Evolutionary conservation across 2,329 filamentous ascomycete genomes (phyloP).

Genomic region (Xylaria sp.): DNA sequence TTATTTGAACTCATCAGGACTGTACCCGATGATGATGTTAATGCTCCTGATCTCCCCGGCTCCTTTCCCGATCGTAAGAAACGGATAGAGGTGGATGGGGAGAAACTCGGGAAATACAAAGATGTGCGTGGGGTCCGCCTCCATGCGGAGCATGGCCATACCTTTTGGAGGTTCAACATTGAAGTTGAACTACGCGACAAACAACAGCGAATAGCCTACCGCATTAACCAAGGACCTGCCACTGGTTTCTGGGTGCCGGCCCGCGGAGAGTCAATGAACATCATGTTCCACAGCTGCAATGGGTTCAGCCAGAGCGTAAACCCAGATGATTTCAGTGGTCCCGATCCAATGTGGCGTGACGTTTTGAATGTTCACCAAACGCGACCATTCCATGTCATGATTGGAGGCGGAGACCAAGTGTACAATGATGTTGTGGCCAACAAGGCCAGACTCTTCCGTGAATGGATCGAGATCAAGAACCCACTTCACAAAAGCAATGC

Average conservation of each 20-base stretch:
- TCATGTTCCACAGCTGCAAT: slow-evolving; percentile 99
- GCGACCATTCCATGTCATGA: slow-evolving; percentile 96
- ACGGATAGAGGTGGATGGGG: slow-evolving; percentile 73
- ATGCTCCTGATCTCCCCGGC: slow-evolving; percentile 59
- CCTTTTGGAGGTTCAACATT: slow-evolving; percentile 97
- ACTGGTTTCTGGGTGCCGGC: slow-evolving; percentile 95
- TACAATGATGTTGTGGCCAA: slow-evolving; percentile 89
- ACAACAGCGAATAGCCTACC: slow-evolving; percentile 91
- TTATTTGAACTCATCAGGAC: slow-evolving; percentile 78
- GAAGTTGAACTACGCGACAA: slow-evolving; percentile 84
- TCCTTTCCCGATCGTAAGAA: slow-evolving; percentile 65
- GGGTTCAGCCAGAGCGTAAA: slow-evolving; percentile 88
- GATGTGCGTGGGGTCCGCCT: slow-evolving; percentile 85
- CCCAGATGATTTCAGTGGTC: slow-evolving; percentile 83
- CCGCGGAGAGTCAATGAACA: slow-evolving; percentile 88
- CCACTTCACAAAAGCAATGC: slow-evolving; percentile 80
- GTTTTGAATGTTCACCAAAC: slow-evolving; percentile 92
- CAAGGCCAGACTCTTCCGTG: slow-evolving; percentile 78
- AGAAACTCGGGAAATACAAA: slow-evolving; percentile 81
- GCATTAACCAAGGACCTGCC: slow-evolving; percentile 90
- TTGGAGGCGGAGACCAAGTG: slow-evolving; percentile 95
- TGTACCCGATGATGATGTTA: slow-evolving; percentile 59
- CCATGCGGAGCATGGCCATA: slow-evolving; percentile 85
- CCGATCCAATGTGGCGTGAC: slow-evolving; percentile 96
- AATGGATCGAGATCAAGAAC: slow-evolving; percentile 86